These are phyloP conservation scores for Cetradonia linearis DNA, from an alignment of 495 filamentous ascomycete species.

Conservation along the genomic window DNA sequence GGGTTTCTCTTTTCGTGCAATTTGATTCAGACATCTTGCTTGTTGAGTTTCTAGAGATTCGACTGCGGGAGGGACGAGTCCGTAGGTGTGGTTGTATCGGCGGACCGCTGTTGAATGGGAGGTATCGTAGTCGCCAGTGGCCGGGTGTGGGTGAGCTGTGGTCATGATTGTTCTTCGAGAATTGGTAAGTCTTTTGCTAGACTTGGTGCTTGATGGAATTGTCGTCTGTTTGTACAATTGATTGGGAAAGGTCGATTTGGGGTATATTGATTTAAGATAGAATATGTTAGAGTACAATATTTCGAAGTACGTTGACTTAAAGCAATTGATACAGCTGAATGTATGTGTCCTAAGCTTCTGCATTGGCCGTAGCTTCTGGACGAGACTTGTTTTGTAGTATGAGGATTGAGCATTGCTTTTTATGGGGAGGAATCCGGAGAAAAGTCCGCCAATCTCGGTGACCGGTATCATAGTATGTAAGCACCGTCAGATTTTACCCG, in stretches of 20 bases:
- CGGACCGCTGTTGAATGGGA: slow-evolving; percentile 53
- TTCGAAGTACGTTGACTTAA: background rate
- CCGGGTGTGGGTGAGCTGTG: slow-evolving; percentile 24
- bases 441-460: background rate
- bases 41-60: slow-evolving; percentile 62
- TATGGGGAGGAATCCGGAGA: background rate
- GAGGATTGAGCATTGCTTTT: background rate
- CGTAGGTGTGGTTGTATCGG: slow-evolving; percentile 60
- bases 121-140: slow-evolving; percentile 47
- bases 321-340: slow-evolving; percentile 1
- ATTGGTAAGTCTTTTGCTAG: background rate
- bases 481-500: background rate
- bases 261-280: background rate
- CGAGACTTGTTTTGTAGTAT: background rate
- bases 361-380: slow-evolving; percentile 8
- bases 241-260: too few relatives aligned
- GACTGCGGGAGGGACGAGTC: slow-evolving; percentile 58
- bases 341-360: background rate
- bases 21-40: slow-evolving; percentile 60
- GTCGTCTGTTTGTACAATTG: background rate
- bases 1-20: slow-evolving; percentile 62
- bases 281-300: background rate
- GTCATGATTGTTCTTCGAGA: slow-evolving; percentile 20
- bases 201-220: background rate
- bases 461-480: too few relatives aligned